Conservation (phyloP, 257 asterid genomes). For the Gentiana straminea region DNA sequence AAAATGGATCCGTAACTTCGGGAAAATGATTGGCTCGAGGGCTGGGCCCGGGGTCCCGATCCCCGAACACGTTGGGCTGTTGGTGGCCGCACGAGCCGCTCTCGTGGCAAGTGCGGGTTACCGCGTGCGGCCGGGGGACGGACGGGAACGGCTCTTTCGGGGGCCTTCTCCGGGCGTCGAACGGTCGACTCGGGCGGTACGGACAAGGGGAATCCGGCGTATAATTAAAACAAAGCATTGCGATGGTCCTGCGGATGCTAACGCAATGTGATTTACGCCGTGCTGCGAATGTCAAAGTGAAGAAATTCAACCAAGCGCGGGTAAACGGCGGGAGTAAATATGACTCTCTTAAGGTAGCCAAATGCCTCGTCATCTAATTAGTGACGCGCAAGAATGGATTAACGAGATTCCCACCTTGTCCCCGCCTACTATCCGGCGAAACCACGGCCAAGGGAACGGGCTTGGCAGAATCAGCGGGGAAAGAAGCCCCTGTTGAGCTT, state of each 20-base stretch:
- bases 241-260: conserved; percentile 57
- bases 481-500: conserved; percentile 67
- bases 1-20: too few species aligned
- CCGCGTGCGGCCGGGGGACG: not conserved
- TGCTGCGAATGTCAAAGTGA: not conserved
- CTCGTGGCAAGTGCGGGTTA: not conserved
- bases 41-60: not conserved
- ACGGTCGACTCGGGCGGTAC: too few species aligned
- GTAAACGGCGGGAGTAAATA: not conserved
- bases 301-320: too few species aligned
- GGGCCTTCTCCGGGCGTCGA: too few species aligned
- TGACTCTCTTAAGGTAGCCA: too few species aligned
- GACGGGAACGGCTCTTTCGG: not conserved
- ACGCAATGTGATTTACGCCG: conserved; percentile 39
- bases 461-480: conserved; percentile 3
- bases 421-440: too few species aligned
- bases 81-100: too few species aligned
- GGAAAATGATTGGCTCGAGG: not conserved
- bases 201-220: not conserved
- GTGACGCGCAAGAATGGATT: too few species aligned
- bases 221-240: conserved; percentile 49
- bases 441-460: too few species aligned
- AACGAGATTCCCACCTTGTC: too few species aligned
- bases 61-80: not conserved
- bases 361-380: too few species aligned